phyloP scores from a whole-genome alignment of 2,329 filamentous ascomycete genomes.

The Tolypocladium tropicale region DNA sequence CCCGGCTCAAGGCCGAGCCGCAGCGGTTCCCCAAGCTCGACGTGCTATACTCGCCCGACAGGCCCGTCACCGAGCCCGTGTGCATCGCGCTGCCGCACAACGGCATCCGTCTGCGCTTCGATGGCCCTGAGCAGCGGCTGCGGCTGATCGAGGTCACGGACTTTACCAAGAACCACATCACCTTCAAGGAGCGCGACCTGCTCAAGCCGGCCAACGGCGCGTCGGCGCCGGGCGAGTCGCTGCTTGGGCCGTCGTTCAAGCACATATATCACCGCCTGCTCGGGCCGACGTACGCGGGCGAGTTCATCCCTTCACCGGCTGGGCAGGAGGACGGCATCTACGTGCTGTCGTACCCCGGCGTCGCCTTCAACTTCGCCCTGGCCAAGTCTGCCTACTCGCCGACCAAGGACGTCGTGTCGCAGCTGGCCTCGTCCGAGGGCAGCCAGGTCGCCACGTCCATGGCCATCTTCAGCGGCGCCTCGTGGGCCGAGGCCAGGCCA shows the following conservation, averaged over 20 bases:
- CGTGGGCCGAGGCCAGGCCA: constrained; percentile 75
- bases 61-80: constrained; percentile 67
- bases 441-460: constrained; percentile 73
- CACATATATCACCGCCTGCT: constrained; percentile 93
- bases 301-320: constrained; percentile 63
- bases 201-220: constrained; percentile 48
- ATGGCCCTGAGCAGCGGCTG: constrained; percentile 84
- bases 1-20: constrained; percentile 78
- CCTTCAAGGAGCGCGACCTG: constrained; percentile 71
- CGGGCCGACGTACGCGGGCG: constrained; percentile 86
- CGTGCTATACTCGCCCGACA: constrained; percentile 64
- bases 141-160: constrained; percentile 85
- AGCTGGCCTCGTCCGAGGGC: constrained; percentile 70
- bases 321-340: constrained; percentile 60
- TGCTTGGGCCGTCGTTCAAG: constrained; percentile 62
- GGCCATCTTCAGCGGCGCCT: constrained; percentile 83
- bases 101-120: constrained; percentile 82
- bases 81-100: constrained; percentile 71
- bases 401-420: constrained; percentile 69
- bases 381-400: constrained; percentile 64
- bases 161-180: constrained; percentile 74
- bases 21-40: constrained; percentile 75
- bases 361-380: constrained; percentile 86
- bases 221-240: constrained; percentile 22
- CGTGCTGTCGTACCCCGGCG: constrained; percentile 85